Percentiles rank a stretch among this genome's conserved stretches.
phyloP scores from a whole-genome alignment of 2,329 filamentous ascomycete species.

The Acarospora socialis region DNA sequence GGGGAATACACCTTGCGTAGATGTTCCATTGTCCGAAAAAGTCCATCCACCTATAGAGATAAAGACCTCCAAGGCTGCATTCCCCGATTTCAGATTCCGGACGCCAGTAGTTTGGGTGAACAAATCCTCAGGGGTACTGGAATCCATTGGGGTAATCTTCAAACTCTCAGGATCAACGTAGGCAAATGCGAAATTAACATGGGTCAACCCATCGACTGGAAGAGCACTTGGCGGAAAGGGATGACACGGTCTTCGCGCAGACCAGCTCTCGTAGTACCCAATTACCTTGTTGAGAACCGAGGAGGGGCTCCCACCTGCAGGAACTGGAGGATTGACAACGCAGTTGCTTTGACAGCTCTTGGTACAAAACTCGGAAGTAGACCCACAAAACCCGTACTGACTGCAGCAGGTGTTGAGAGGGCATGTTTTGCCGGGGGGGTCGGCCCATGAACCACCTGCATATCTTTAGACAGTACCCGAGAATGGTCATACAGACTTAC shows the following conservation, averaged over 20 bases:
- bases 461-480: too few species aligned
- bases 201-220: constrained; percentile 17
- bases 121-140: constrained; percentile 2
- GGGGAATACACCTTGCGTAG: constrained; percentile 4
- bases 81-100: constrained; percentile 8
- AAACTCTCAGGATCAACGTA: constrained; percentile 20
- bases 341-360: too few species aligned
- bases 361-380: too few species aligned
- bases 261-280: constrained; percentile 22
- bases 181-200: constrained; percentile 25
- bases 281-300: too few species aligned
- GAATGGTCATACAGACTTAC: too few species aligned
- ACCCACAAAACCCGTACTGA: too few species aligned
- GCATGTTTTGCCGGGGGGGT: too few species aligned
- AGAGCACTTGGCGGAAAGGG: constrained; percentile 17
- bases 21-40: constrained; percentile 8
- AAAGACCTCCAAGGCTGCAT: constrained; percentile 4
- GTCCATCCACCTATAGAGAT: constrained; percentile 11
- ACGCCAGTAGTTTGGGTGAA: constrained; percentile 9
- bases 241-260: constrained; percentile 12
- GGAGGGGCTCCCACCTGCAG: too few species aligned
- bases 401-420: too few species aligned
- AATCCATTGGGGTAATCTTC: constrained; percentile 20
- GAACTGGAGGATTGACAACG: too few species aligned
- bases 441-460: too few species aligned